Evolutionary conservation across 192 early-diverging fungal species (phyloP).

Genomic region (Podila epicladia): DNA sequence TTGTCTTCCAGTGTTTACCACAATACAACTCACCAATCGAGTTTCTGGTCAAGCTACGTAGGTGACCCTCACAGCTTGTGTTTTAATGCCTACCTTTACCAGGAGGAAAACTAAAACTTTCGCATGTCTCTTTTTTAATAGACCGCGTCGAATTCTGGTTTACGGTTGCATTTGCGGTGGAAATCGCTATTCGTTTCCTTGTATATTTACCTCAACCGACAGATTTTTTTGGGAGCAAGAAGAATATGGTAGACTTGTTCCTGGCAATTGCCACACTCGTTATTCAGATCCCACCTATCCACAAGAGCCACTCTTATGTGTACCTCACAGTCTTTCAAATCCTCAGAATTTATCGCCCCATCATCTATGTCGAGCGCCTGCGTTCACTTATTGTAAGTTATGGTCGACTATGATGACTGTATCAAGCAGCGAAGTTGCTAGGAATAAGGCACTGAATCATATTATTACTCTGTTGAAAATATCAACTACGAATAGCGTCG

Average conservation of each 20-base stretch:
- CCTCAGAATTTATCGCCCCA: constrained; percentile 58
- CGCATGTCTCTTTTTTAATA: constrained; percentile 7
- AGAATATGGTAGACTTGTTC: constrained; percentile 59
- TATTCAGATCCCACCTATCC: constrained; percentile 63
- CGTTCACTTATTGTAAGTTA: constrained; percentile 56
- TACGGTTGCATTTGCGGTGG: constrained; percentile 58
- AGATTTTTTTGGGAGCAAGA: constrained; percentile 54
- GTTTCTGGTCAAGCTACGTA: constrained; percentile 42
- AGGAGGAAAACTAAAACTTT: neutral
- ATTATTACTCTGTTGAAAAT: too few relatives aligned
- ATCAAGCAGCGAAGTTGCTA: too few relatives aligned
- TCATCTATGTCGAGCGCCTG: constrained; percentile 60
- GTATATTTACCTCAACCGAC: constrained; percentile 34
- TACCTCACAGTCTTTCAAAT: constrained; percentile 67
- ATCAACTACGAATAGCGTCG: constrained; percentile 38
- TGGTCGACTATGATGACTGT: too few relatives aligned
- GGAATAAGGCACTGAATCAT: too few relatives aligned
- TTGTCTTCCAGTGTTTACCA: constrained; percentile 60
- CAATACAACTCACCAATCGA: constrained; percentile 30
- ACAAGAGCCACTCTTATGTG: constrained; percentile 47
- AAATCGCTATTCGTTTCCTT: constrained; percentile 56
- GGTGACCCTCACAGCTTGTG: neutral
- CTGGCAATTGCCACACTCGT: constrained; percentile 57
- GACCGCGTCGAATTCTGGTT: constrained; percentile 57
- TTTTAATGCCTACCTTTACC: neutral